Percentiles rank a stretch among this genome's conserved stretches.
Conservation (phyloP, 2,329 filamentous ascomycete genomes). For the Phialophora expanda region DNA sequence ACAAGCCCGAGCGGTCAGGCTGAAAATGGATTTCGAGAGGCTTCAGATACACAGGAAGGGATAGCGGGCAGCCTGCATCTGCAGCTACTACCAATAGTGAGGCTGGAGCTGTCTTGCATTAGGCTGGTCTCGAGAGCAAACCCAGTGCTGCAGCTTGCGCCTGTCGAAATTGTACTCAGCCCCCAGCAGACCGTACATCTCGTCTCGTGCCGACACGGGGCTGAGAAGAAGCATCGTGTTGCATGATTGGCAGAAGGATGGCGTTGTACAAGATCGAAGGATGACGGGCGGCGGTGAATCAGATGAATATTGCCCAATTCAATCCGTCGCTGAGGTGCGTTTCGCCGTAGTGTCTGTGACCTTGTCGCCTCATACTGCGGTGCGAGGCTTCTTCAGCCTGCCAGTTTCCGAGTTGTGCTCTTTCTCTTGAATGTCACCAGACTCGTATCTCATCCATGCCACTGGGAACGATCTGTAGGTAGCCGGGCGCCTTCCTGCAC, state of each 20-base stretch:
- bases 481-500: not conserved
- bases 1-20: not conserved
- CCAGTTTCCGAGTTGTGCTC: not conserved
- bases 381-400: not conserved
- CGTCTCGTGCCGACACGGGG: not conserved
- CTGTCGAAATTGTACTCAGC: not conserved
- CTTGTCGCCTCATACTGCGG: not conserved
- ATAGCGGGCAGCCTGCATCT: not conserved
- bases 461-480: not conserved
- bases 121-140: not conserved
- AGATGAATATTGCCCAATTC: not conserved
- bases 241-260: not conserved
- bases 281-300: not conserved
- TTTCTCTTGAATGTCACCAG: not conserved
- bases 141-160: not conserved
- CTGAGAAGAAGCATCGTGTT: not conserved
- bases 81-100: not conserved
- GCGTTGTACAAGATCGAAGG: not conserved
- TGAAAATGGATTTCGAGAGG: not conserved
- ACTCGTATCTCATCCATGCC: not conserved
- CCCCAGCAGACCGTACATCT: not conserved
- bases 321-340: not conserved
- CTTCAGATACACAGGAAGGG: not conserved
- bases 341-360: not conserved
- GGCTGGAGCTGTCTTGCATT: conserved; percentile 4